Percentiles rank a stretch among this genome's conserved stretches.
Evolutionary conservation across 257 asterid genomes (phyloP).

Genomic region (Handroanthus guayacan): DNA sequence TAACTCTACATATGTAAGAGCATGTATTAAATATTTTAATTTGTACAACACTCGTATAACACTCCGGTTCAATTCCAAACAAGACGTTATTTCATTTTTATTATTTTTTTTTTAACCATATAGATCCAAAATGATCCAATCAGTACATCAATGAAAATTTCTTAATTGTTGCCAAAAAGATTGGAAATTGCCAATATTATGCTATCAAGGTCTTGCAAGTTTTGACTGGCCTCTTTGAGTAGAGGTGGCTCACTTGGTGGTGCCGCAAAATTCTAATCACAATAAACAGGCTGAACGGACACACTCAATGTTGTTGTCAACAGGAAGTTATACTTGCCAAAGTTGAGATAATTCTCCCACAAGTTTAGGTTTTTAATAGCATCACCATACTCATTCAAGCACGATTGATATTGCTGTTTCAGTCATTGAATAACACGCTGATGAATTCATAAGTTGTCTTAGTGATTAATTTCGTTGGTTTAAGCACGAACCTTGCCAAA

Average conservation of each 20-base stretch:
- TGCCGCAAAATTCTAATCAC: neutral
- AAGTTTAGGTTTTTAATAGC: neutral
- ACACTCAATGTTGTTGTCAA: neutral
- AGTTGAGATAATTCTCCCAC: neutral
- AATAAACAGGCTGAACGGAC: neutral
- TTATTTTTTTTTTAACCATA: neutral
- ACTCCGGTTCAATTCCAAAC: too few species aligned
- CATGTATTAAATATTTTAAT: too few species aligned
- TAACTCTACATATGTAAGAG: too few species aligned
- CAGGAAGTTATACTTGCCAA: neutral
- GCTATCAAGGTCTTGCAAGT: neutral
- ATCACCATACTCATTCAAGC: neutral
- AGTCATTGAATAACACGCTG: neutral
- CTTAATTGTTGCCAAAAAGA: neutral
- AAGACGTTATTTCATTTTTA: neutral
- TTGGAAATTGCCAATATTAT: neutral
- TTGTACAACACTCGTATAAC: too few species aligned
- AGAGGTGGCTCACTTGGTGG: neutral
- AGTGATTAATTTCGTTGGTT: neutral
- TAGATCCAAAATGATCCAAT: neutral
- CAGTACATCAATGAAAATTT: neutral
- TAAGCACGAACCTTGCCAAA: neutral
- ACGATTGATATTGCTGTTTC: neutral
- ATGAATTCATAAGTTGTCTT: neutral
- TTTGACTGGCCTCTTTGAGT: neutral